Conservation (phyloP, 805 yeast species). For the Saccharomycopsis fodiens region DNA sequence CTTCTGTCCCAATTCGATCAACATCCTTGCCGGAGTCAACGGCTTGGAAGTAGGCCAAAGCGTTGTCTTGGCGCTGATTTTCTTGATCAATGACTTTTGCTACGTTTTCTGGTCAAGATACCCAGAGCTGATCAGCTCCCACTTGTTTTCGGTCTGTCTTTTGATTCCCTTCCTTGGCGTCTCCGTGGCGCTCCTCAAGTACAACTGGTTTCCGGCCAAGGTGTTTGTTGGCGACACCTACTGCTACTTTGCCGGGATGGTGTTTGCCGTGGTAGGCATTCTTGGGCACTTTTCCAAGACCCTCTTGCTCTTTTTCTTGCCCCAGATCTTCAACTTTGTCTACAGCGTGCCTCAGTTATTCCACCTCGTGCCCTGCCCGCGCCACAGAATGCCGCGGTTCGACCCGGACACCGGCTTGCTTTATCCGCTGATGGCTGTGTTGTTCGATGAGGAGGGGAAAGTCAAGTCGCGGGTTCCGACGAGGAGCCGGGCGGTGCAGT, state of each 20-base stretch:
- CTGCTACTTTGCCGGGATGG: slow-evolving; percentile 98
- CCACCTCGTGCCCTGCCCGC: slow-evolving; percentile 83
- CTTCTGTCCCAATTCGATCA: slow-evolving; percentile 93
- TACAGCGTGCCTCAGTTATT: slow-evolving; percentile 92
- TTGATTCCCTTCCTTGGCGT: slow-evolving; percentile 85
- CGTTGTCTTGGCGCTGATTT: slow-evolving; percentile 61
- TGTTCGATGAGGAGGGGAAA: slow-evolving; percentile 27
- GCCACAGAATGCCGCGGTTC: slow-evolving; percentile 86
- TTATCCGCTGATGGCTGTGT: slow-evolving; percentile 59
- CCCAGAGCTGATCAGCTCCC: slow-evolving; percentile 68
- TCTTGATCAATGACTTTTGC: slow-evolving; percentile 69
- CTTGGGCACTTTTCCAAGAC: slow-evolving; percentile 96
- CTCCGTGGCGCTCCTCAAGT: slow-evolving; percentile 62
- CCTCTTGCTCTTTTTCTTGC: slow-evolving; percentile 72
- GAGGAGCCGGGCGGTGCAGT: slow-evolving; percentile 25
- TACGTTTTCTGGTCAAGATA: slow-evolving; percentile 42
- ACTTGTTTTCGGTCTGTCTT: slow-evolving; percentile 70
- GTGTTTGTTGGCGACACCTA: slow-evolving; percentile 98
- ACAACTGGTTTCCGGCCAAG: slow-evolving; percentile 84
- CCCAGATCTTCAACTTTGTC: slow-evolving; percentile 84
- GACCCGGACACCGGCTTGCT: slow-evolving; percentile 60
- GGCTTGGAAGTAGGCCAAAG: slow-evolving; percentile 97
- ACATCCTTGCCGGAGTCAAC: slow-evolving; percentile 91
- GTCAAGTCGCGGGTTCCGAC: neutral
- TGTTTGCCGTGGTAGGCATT: slow-evolving; percentile 93